Base-by-base conservation (phyloP, 2,329 filamentous ascomycete genomes). In the Diaporthe sp. region DNA sequence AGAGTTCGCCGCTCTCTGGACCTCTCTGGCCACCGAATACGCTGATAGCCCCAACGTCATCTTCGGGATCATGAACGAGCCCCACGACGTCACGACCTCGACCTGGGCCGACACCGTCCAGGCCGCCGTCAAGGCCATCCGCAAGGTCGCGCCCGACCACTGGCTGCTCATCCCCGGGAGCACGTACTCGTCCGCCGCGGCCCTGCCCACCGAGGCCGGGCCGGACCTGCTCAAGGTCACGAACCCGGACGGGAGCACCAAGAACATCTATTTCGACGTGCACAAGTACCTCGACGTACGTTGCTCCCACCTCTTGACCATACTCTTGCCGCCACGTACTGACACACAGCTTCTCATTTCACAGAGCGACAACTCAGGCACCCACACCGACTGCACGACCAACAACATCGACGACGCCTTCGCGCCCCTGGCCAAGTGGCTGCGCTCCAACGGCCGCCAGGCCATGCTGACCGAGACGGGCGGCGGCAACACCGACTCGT, bases 41-140 rank as follows among this genome's bases (percentile, higher is more conserved):
- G 86, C 85, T 25, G 79, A 79, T 7, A 83, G 90, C 58, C 81
- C 85, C 42, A 90, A 89, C 74, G 83, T 93, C 53, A 85, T 88
- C 8, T 92, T 93, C 78, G 91, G 91, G 4, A 80, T 93, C 60
- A 93, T 93, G 91, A 94, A 93, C 82, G 92, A 91, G 83, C 92
- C 92, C 3, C 90, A 92, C 80, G 88, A 90, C 65, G 81, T 89
- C 70, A 76, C 76, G 8, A 87, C 92, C 79, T 82, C 82, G 34
- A 83, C 84, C 2, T 94, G 92, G 92, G 91, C 90, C 1, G 82
- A 85, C 5, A 90, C 89, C 0, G 89, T 90, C 72, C 92, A 94
- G 80, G 86, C 86, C 13, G 91, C 86, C 25, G 92, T 94, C 1
- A 91, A 88, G 0, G 92, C 91, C 4, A 93, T 94, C 78, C 89